Conservation (phyloP, 495 filamentous ascomycete genomes). For the Cetradonia linearis region DNA sequence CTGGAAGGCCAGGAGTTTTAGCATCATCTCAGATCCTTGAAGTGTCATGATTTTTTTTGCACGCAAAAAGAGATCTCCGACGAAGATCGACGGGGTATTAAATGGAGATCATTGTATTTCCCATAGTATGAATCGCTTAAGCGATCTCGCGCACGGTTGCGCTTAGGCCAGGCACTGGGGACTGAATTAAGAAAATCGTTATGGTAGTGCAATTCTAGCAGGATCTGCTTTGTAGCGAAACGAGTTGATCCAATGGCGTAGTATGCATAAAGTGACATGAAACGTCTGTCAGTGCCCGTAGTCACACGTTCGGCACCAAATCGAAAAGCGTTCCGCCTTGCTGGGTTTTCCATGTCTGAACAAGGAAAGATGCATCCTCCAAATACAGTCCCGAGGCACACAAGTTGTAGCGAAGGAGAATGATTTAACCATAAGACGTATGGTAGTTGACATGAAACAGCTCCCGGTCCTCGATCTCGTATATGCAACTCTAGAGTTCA, state of each 20-base stretch:
- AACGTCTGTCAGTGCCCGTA: not conserved
- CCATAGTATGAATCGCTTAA: conserved; percentile 1
- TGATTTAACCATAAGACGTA: not conserved
- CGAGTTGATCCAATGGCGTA: not conserved
- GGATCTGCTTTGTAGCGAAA: not conserved
- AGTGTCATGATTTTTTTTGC: not conserved
- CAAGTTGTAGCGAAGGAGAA: not conserved
- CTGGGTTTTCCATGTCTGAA: not conserved
- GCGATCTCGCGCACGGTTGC: conserved; percentile 5
- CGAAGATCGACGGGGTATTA: not conserved
- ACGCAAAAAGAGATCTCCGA: not conserved
- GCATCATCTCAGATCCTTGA: not conserved
- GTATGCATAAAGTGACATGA: not conserved
- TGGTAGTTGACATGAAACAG: not conserved
- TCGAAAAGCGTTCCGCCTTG: not conserved
- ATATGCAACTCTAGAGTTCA: not conserved
- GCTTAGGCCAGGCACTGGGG: not conserved
- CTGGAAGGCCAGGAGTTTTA: not conserved
- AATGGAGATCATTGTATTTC: not conserved
- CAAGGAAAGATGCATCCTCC: not conserved
- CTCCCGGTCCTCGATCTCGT: not conserved
- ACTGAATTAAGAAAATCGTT: not conserved
- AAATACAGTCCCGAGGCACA: not conserved
- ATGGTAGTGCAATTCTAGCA: not conserved
- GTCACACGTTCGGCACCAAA: not conserved